Conservation (phyloP, 257 asterid species). For the Solanum pinnatisectum region DNA sequence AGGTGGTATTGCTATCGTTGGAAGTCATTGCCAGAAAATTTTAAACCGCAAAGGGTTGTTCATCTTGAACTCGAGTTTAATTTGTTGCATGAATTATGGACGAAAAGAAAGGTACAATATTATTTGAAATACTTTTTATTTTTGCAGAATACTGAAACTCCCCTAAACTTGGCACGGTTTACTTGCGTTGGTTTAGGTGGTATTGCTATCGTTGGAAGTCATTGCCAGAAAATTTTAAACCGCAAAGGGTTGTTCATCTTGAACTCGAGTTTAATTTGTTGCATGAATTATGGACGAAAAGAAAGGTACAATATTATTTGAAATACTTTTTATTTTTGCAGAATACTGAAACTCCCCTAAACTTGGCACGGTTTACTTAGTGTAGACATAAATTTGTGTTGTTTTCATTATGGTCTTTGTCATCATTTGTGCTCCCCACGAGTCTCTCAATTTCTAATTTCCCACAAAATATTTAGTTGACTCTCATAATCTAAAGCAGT, state of each 20-base stretch:
- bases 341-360: not conserved
- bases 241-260: not conserved
- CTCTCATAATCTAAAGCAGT: too few relatives aligned
- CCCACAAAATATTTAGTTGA: too few relatives aligned
- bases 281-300: not conserved
- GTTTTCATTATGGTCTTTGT: too few relatives aligned
- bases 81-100: not conserved
- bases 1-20: not conserved
- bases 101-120: not conserved
- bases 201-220: not conserved
- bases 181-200: not conserved
- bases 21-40: not conserved
- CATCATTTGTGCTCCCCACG: too few relatives aligned
- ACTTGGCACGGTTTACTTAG: too few relatives aligned
- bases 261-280: not conserved
- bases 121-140: too few relatives aligned
- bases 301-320: not conserved
- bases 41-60: not conserved
- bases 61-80: not conserved
- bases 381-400: not conserved
- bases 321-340: not conserved
- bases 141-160: not conserved
- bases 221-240: not conserved
- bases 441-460: too few relatives aligned
- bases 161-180: not conserved